phyloP scores from a whole-genome alignment of 768 basidiomycete genomes.

The Cantharellus anzutake region DNA sequence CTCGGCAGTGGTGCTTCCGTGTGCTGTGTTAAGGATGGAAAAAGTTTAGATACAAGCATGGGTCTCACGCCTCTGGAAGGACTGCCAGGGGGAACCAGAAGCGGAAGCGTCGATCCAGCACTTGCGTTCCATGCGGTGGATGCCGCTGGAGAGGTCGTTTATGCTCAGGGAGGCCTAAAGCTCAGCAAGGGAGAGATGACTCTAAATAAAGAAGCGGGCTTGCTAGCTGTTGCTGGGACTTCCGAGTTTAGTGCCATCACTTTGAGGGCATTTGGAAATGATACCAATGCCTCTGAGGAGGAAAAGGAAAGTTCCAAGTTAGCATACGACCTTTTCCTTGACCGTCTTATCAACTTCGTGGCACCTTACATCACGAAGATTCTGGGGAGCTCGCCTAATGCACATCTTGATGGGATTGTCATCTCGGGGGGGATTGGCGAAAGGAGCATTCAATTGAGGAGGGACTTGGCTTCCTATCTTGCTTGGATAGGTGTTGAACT shows the following conservation, averaged over 20 bases:
- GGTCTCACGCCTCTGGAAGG: constrained; percentile 81
- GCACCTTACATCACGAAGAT: constrained; percentile 64
- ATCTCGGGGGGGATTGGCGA: constrained; percentile 87
- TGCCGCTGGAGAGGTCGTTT: constrained; percentile 44
- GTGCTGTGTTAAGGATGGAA: constrained; percentile 54
- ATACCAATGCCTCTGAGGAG: constrained; percentile 9
- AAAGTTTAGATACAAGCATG: constrained; percentile 77
- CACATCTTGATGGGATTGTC: constrained; percentile 50
- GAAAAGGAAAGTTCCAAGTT: constrained; percentile 26
- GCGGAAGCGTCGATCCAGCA: constrained; percentile 66
- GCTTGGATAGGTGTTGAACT: constrained; percentile 41
- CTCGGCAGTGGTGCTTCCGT: constrained; percentile 81
- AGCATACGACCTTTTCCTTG: constrained; percentile 63
- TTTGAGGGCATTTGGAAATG: constrained; percentile 22
- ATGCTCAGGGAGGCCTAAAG: constrained; percentile 26
- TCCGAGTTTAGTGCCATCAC: constrained; percentile 60
- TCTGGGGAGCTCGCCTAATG: constrained; percentile 15
- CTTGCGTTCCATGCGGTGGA: constrained; percentile 61
- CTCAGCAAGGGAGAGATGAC: constrained; percentile 23
- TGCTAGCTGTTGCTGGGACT: constrained; percentile 62
- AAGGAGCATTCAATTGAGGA: constrained; percentile 38
- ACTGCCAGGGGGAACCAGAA: constrained; percentile 74
- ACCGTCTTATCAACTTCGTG: constrained; percentile 52
- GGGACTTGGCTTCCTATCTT: constrained; percentile 33
- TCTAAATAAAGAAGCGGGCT: constrained; percentile 40